Evolutionary conservation across 352 stramenopile species (phyloP).

Genomic region (Pythium vanterpoolii): DNA sequence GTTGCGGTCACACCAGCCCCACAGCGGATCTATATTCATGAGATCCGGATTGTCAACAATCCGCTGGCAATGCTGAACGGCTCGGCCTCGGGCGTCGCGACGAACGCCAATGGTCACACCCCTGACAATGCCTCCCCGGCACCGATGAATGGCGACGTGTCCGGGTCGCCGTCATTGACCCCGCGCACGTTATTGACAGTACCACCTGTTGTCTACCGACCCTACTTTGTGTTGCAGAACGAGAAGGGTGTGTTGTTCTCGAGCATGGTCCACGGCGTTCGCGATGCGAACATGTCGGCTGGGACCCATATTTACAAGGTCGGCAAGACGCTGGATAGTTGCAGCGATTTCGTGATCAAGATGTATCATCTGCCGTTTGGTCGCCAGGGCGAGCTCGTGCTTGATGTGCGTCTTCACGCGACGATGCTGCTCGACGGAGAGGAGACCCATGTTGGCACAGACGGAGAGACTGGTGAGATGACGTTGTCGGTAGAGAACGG

Average conservation of each 20-base stretch:
- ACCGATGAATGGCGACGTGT: constrained; percentile 2
- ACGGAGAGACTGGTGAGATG: constrained; percentile 36
- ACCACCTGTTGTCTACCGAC: constrained; percentile 41
- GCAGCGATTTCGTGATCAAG: constrained; percentile 70
- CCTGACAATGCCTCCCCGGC: constrained; percentile 7
- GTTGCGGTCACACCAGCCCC: constrained; percentile 65
- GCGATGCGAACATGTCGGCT: constrained; percentile 51
- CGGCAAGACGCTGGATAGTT: constrained; percentile 51
- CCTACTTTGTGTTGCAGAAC: constrained; percentile 86
- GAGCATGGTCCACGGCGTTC: constrained; percentile 80
- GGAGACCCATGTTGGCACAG: constrained; percentile 16
- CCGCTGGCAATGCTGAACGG: background rate
- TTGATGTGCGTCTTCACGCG: constrained; percentile 70
- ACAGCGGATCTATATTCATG: constrained; percentile 74
- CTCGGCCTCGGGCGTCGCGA: constrained; percentile 1
- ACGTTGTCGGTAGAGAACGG: constrained; percentile 59
- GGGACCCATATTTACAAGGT: constrained; percentile 68
- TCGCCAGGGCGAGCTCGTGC: constrained; percentile 74
- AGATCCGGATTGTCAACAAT: constrained; percentile 58
- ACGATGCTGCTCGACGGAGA: constrained; percentile 66
- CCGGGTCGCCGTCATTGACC: background rate
- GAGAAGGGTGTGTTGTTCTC: constrained; percentile 86
- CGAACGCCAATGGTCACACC: constrained; percentile 3
- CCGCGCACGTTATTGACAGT: constrained; percentile 9
- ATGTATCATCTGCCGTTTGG: constrained; percentile 89